A percentile compares a stretch with the other conserved stretches of the same genome.
Conservation (phyloP, 1,284 basidiomycete species). For the Erythrobasidium hasegawianum region DNA sequence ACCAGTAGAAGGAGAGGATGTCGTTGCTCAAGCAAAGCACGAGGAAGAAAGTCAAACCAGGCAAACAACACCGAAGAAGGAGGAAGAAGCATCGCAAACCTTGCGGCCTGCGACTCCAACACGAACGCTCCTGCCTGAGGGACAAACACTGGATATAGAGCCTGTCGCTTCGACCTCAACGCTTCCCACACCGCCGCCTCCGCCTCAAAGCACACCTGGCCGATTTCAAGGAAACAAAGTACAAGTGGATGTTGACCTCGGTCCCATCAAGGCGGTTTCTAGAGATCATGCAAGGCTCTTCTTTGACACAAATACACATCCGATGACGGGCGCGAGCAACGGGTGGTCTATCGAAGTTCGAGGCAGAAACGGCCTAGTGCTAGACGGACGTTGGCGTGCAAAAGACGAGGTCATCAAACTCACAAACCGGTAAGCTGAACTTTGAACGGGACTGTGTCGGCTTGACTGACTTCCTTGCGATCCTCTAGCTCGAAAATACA, state of each 20-base stretch:
- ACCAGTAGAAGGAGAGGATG: too few relatives aligned
- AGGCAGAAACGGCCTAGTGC: slow-evolving; percentile 95
- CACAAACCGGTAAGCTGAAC: slow-evolving; percentile 71
- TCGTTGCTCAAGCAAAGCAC: too few relatives aligned
- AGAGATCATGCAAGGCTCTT: slow-evolving; percentile 92
- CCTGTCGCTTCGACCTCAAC: background rate
- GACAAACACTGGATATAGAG: background rate
- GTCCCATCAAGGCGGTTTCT: slow-evolving; percentile 93
- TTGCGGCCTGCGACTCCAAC: too few relatives aligned
- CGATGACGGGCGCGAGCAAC: slow-evolving; percentile 55
- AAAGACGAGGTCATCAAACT: slow-evolving; percentile 79
- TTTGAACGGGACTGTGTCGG: too few relatives aligned
- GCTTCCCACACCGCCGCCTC: background rate
- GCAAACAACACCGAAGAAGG: too few relatives aligned
- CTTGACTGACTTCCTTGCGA: too few relatives aligned
- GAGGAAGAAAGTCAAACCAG: too few relatives aligned
- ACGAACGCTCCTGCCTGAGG: too few relatives aligned
- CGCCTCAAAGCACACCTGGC: too few relatives aligned
- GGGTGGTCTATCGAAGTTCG: slow-evolving; percentile 85
- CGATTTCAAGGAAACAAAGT: slow-evolving; percentile 29
- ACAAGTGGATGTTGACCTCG: slow-evolving; percentile 79
- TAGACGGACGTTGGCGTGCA: slow-evolving; percentile 90
- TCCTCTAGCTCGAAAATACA: slow-evolving; percentile 99
- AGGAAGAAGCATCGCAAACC: too few relatives aligned
- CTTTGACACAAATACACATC: slow-evolving; percentile 65